Conservation (phyloP, 2,329 filamentous ascomycete species). For the Colletotrichum neosansevieriae region DNA sequence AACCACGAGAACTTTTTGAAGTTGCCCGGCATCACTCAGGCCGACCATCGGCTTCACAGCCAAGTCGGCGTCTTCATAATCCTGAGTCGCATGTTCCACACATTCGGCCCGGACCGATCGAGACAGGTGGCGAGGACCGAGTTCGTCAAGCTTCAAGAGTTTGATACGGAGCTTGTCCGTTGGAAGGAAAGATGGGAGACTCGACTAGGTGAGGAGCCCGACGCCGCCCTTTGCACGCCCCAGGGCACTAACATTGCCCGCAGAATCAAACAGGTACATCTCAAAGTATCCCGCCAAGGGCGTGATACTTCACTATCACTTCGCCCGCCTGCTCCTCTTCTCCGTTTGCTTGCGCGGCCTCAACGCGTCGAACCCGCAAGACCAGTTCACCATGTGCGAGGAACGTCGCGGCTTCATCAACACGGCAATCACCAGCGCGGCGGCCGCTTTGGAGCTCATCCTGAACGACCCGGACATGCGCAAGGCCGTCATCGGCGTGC, state of each 20-base stretch:
- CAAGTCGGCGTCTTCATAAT: slow-evolving; percentile 72
- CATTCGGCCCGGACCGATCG: slow-evolving; percentile 68
- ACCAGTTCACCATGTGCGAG: slow-evolving; percentile 56
- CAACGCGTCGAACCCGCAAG: slow-evolving; percentile 41
- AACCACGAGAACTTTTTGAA: slow-evolving; percentile 67
- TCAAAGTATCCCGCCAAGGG: slow-evolving; percentile 63
- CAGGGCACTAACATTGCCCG: no score
- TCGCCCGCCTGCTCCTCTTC: slow-evolving; percentile 62
- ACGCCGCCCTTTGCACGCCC: no score
- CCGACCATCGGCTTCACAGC: slow-evolving; percentile 67
- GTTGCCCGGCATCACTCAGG: slow-evolving; percentile 61
- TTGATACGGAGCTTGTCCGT: slow-evolving; percentile 48
- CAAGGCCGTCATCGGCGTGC: slow-evolving; percentile 47
- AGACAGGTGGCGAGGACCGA: slow-evolving; percentile 47
- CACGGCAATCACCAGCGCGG: slow-evolving; percentile 53
- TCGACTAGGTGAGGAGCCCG: slow-evolving; percentile 48
- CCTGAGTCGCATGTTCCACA: slow-evolving; percentile 67
- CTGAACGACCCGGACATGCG: slow-evolving; percentile 49
- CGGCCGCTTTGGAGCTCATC: slow-evolving; percentile 47
- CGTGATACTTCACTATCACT: slow-evolving; percentile 62
- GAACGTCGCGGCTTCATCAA: slow-evolving; percentile 59
- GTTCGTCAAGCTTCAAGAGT: slow-evolving; percentile 49
- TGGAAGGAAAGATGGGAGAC: slow-evolving; percentile 54
- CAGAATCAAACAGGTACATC: slow-evolving; percentile 59
- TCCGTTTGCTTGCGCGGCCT: slow-evolving; percentile 59